Conservation (phyloP, 208 protist species). For the Acanthamoeba castellanii region DNA sequence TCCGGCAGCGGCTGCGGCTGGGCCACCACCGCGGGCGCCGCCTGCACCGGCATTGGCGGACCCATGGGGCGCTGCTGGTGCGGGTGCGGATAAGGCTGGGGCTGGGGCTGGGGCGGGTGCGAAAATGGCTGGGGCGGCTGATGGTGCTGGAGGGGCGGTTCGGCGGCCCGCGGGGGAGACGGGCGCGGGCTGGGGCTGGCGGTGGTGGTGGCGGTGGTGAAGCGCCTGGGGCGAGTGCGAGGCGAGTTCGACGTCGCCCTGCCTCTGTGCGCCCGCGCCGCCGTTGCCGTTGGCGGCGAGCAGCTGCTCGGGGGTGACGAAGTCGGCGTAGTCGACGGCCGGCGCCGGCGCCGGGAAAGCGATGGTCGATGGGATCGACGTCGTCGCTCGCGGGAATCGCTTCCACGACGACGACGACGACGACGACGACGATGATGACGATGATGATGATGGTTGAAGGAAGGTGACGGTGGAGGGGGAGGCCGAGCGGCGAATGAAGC, state of each 20-base stretch:
- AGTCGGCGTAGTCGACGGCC: not conserved
- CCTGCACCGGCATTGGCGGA: not conserved
- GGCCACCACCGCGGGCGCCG: too few species aligned
- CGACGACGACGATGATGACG: not conserved
- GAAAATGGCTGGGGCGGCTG: too few species aligned
- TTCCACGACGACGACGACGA: not conserved
- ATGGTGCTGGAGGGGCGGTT: too few species aligned
- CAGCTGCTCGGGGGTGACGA: conserved; percentile 1
- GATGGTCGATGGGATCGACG: not conserved
- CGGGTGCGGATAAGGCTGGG: too few species aligned
- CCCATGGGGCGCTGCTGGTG: too few species aligned
- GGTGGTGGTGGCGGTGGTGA: too few species aligned
- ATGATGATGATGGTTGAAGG: not conserved
- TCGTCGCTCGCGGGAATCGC: not conserved
- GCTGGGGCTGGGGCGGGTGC: not conserved
- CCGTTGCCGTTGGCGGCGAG: not conserved
- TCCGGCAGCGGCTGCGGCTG: not conserved
- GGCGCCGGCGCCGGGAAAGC: not conserved
- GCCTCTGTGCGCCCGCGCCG: too few species aligned
- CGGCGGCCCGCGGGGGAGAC: too few species aligned
- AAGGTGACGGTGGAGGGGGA: not conserved
- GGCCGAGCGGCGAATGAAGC: not conserved
- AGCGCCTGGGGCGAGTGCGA: too few species aligned
- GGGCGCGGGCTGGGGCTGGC: too few species aligned
- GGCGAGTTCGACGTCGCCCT: too few species aligned